phyloP scores from a whole-genome alignment of 306 rosid genomes.

The Prunus persica region Prunus_persica_NCBIv2 NC_034012.1:869501-870000 shows the following conservation, averaged over 20 bases:
- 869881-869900: too few species aligned
- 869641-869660: not conserved
- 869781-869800: too few species aligned
- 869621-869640: conserved; percentile 4
- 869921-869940: not conserved
- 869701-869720: not conserved
- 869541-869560: not conserved
- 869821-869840: too few species aligned
- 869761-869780: too few species aligned
- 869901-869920: too few species aligned
- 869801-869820: too few species aligned
- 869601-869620: not conserved
- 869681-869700: not conserved
- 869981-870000: not conserved
- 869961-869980: conserved; percentile 7
- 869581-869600: not conserved
- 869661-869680: not conserved
- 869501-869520: conserved; percentile 1
- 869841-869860: too few species aligned
- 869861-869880: too few species aligned
- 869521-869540: not conserved
- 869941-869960: not conserved
- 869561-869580: not conserved
- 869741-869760: too few species aligned
- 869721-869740: too few species aligned